Evolutionary conservation across 176 grass and related monocot species (phyloP).

Genomic region (Rhynchospora pubera): DNA sequence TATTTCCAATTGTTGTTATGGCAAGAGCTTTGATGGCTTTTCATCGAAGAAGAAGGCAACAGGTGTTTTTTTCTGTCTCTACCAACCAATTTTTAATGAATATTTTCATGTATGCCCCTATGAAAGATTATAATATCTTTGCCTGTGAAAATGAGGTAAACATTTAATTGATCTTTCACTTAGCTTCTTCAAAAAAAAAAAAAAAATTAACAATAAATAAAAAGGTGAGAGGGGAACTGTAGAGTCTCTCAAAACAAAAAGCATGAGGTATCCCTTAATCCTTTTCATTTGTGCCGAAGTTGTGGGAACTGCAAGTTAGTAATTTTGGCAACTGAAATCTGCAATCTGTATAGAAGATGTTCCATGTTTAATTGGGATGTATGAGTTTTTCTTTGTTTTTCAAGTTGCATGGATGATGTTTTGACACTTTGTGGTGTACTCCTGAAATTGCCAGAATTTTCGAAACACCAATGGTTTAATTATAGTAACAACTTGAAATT

Average conservation of each 20-base stretch:
- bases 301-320: neutral
- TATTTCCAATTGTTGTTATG: slow-evolving; percentile 71
- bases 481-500: no score
- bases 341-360: neutral
- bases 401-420: neutral
- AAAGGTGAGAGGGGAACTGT: no score
- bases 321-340: neutral
- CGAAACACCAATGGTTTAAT: neutral
- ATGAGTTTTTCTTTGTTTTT: neutral
- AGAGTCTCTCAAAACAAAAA: no score
- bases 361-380: neutral
- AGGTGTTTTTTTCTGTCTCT: slow-evolving; percentile 33
- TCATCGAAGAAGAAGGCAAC: slow-evolving; percentile 50
- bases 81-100: neutral
- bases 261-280: neutral
- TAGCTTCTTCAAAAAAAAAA: neutral
- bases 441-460: neutral
- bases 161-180: neutral
- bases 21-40: slow-evolving; percentile 49
- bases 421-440: neutral
- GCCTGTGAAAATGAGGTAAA: neutral
- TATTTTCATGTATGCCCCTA: neutral
- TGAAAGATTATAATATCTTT: neutral
- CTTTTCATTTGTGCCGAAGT: neutral
- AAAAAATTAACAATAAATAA: neutral